Conservation (phyloP, 106 monocot species). For the Allium cepa region DNA sequence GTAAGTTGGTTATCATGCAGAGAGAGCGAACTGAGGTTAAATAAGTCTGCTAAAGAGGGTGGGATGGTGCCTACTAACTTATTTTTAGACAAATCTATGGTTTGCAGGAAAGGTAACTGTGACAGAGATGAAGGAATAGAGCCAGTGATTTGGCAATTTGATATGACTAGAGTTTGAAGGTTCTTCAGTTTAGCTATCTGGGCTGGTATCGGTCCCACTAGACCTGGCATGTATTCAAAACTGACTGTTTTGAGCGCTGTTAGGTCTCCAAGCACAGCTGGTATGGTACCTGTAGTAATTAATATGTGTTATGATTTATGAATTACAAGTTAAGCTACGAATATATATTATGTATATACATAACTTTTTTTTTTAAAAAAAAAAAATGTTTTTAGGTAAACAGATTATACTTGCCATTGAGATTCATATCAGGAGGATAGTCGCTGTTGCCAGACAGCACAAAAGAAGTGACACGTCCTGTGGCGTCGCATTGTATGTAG, state of each 20-base stretch:
- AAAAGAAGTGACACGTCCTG: too few species aligned
- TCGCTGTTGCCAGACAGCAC: too few species aligned
- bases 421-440: too few species aligned
- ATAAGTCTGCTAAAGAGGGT: conserved; percentile 3
- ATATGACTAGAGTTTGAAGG: neutral
- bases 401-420: too few species aligned
- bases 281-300: neutral
- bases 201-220: neutral
- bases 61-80: neutral
- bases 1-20: neutral
- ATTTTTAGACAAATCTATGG: neutral
- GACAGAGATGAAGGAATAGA: neutral
- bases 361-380: too few species aligned
- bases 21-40: conserved; percentile 10
- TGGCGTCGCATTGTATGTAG: too few species aligned
- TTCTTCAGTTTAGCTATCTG: neutral
- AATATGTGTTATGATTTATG: too few species aligned
- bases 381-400: too few species aligned
- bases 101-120: neutral
- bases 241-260: neutral
- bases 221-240: neutral
- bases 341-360: too few species aligned
- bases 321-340: too few species aligned
- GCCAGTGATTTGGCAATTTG: neutral
- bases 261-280: neutral